These are phyloP conservation scores for Sugiyamaella smithiae DNA, from an alignment of 805 yeast species.

Conservation along the genomic window DNA sequence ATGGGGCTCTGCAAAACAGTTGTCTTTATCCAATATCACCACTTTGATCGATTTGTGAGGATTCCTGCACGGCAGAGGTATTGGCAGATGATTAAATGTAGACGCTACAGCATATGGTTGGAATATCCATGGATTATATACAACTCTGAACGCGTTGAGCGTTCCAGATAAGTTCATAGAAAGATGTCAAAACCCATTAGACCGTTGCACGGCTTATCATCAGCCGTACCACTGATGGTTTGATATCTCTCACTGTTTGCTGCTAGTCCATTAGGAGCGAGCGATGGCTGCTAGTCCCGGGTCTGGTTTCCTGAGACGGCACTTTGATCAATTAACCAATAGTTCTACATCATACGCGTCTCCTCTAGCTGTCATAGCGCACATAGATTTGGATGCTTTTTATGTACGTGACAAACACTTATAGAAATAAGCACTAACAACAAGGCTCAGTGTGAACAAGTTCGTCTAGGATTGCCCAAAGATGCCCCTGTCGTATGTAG, in stretches of 20 bases:
- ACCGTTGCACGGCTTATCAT: too few relatives aligned
- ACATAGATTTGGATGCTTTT: conserved; percentile 90
- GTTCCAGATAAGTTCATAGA: conserved; percentile 73
- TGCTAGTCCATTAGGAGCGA: too few relatives aligned
- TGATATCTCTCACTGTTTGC: too few relatives aligned
- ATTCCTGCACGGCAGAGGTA: conserved; percentile 41
- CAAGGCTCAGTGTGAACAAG: conserved; percentile 78
- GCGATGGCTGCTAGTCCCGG: background rate
- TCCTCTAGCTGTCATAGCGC: conserved; percentile 76
- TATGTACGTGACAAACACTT: conserved; percentile 44
- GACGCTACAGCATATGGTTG: conserved; percentile 58
- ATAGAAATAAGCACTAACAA: background rate
- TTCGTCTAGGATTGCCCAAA: conserved; percentile 59
- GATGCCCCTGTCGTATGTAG: conserved; percentile 89
- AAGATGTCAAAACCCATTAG: too few relatives aligned
- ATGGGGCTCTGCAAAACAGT: conserved; percentile 86
- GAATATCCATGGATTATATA: conserved; percentile 63
- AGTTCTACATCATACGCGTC: conserved; percentile 49
- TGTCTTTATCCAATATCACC: conserved; percentile 88
- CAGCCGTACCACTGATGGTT: too few relatives aligned
- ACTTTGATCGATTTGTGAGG: conserved; percentile 52
- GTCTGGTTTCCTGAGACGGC: conserved; percentile 19
- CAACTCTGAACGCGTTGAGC: conserved; percentile 57
- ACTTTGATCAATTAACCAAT: conserved; percentile 22
- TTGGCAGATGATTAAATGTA: conserved; percentile 57